Conservation (phyloP, 441 rosid genomes). For the Rhodomyrtus psidioides region DNA sequence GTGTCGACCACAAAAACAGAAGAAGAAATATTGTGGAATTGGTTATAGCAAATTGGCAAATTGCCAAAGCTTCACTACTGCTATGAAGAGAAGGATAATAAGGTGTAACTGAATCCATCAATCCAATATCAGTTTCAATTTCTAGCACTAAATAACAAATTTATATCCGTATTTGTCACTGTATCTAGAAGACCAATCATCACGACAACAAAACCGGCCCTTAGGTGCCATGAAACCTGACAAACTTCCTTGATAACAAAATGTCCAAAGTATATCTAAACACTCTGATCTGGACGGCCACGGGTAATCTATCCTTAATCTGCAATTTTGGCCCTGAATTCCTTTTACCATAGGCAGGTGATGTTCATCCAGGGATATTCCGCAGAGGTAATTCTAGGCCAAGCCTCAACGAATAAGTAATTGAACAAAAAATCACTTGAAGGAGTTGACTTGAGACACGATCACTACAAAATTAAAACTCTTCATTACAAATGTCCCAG, state of each 20-base stretch:
- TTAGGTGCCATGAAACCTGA: not conserved
- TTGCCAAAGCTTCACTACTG: not conserved
- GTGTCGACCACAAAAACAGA: no score
- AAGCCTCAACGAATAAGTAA: not conserved
- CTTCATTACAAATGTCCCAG: not conserved
- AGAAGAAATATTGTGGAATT: not conserved
- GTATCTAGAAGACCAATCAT: not conserved
- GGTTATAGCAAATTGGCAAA: not conserved
- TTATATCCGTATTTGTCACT: not conserved
- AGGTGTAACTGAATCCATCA: not conserved
- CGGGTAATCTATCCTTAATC: not conserved
- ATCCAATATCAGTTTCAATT: not conserved
- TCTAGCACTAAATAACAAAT: not conserved
- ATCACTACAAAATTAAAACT: not conserved
- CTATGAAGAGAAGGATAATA: not conserved
- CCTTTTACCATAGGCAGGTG: not conserved
- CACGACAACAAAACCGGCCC: not conserved
- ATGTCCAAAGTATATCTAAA: not conserved
- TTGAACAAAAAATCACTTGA: not conserved
- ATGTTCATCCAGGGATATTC: not conserved
- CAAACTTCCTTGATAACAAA: not conserved
- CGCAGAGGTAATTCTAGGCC: not conserved
- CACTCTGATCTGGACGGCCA: not conserved
- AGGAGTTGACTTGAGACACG: not conserved
- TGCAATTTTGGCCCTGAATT: not conserved